Conservation (phyloP, 192 early-diverging fungal genomes). For the Coemansia sp. region DNA sequence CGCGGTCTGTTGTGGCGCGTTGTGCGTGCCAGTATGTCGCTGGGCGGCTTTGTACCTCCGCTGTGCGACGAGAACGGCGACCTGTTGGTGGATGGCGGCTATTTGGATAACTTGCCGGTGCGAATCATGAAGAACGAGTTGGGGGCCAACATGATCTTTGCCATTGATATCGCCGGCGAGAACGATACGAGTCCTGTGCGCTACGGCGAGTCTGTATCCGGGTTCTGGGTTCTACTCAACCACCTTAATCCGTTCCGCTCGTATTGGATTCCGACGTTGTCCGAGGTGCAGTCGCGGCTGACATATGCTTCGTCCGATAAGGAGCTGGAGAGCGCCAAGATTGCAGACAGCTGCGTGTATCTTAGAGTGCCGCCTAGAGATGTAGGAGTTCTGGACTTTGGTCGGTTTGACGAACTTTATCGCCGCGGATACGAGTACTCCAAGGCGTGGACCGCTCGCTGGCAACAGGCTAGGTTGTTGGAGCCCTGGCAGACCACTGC, state of each 20-base stretch:
- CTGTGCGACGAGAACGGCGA: constrained; percentile 91
- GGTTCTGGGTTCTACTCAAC: constrained; percentile 88
- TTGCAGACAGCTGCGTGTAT: constrained; percentile 77
- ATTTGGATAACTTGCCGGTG: constrained; percentile 96
- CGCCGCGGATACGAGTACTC: constrained; percentile 85
- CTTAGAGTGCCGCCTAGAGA: constrained; percentile 84
- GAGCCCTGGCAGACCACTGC: constrained; percentile 38
- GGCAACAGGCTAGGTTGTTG: constrained; percentile 74
- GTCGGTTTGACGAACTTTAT: constrained; percentile 84
- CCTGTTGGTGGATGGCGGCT: constrained; percentile 98
- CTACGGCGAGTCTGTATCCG: constrained; percentile 90
- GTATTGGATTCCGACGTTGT: constrained; percentile 80
- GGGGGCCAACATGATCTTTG: constrained; percentile 90
- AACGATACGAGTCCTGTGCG: constrained; percentile 92
- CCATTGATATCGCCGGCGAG: constrained; percentile 88
- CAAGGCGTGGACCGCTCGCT: constrained; percentile 72
- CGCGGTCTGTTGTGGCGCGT: constrained; percentile 97
- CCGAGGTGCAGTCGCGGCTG: constrained; percentile 92
- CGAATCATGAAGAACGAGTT: constrained; percentile 71
- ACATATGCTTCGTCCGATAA: constrained; percentile 91
- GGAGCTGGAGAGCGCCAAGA: constrained; percentile 88
- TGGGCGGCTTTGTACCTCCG: constrained; percentile 94
- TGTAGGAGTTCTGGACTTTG: constrained; percentile 91
- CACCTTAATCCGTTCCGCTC: constrained; percentile 76
- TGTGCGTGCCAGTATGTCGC: constrained; percentile 96